A percentile compares a stretch with the other conserved stretches of the same genome.
These are phyloP conservation scores for Whalleya microplaca DNA, from an alignment of 2,329 filamentous ascomycete genomes.

Conservation along the genomic window DNA sequence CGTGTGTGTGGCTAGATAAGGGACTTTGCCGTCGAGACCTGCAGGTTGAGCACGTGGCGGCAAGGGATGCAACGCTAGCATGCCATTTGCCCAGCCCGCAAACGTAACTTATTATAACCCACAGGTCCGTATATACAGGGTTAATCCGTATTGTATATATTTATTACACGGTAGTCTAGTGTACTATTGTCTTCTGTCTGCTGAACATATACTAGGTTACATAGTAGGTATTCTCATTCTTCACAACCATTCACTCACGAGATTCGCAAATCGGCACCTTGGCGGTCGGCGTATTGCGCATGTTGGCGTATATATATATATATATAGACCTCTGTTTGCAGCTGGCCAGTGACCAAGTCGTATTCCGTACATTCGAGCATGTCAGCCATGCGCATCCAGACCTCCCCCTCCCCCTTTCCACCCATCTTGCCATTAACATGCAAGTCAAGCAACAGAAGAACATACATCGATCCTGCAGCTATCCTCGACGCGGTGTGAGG, in stretches of 20 bases:
- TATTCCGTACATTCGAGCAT: background rate
- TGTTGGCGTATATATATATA: too few species aligned
- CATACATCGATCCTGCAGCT: background rate
- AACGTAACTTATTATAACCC: too few species aligned
- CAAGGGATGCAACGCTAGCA: slow-evolving; percentile 23
- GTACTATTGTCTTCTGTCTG: too few species aligned
- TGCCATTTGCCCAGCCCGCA: slow-evolving; percentile 2
- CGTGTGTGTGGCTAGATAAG: background rate
- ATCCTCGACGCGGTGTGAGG: background rate
- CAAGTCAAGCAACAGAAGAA: background rate
- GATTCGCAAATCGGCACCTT: too few species aligned
- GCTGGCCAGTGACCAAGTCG: background rate
- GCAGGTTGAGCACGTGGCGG: slow-evolving; percentile 28
- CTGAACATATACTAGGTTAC: too few species aligned
- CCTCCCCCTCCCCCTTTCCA: background rate
- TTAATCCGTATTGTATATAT: background rate
- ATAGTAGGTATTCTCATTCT: too few species aligned
- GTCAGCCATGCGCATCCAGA: background rate
- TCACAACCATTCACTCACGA: too few species aligned
- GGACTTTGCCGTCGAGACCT: slow-evolving; percentile 22
- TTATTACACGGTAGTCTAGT: too few species aligned
- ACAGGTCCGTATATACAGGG: too few species aligned
- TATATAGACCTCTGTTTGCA: background rate
- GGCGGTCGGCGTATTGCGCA: background rate
- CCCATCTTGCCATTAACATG: background rate